These are phyloP conservation scores for Kingdonia uniflora DNA, from an alignment of 164 flowering plant genomes.

Conservation along the genomic window DNA sequence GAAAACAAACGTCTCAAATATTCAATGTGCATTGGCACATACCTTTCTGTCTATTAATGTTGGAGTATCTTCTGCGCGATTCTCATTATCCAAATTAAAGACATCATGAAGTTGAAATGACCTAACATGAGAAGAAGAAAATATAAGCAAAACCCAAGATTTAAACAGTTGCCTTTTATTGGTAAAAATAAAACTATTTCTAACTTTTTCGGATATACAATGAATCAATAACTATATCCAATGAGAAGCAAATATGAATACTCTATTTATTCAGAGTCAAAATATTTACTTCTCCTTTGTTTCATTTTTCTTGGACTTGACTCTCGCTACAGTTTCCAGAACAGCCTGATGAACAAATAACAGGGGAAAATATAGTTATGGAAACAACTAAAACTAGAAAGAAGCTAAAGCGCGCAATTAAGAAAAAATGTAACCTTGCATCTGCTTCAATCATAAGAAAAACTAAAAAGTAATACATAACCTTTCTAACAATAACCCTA, in stretches of 20 bases:
- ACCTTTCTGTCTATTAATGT: conserved; percentile 85
- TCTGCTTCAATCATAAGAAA: no score
- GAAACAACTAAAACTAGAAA: not conserved
- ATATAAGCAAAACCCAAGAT: conserved; percentile 7
- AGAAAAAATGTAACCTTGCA: no score
- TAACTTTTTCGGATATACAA: no score
- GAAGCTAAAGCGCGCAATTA: not conserved
- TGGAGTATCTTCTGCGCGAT: conserved; percentile 76
- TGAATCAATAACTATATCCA: not conserved
- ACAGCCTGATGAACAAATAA: conserved; percentile 55
- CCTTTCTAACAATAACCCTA: no score
- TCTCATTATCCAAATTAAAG: conserved; percentile 77
- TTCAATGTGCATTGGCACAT: conserved; percentile 1
- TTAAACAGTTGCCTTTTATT: not conserved
- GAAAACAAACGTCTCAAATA: not conserved
- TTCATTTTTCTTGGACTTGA: conserved; percentile 85
- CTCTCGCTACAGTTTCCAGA: conserved; percentile 94
- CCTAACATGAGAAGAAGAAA: conserved; percentile 24
- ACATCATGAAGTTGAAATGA: conserved; percentile 74
- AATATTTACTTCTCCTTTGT: conserved; percentile 72
- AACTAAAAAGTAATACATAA: no score
- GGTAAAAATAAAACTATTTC: not conserved
- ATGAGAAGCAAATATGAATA: not conserved
- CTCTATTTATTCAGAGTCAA: not conserved
- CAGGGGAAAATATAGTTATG: conserved; percentile 2